phyloP scores from a whole-genome alignment of 169 alveolate species.

The Eimeria falciformis region DNA sequence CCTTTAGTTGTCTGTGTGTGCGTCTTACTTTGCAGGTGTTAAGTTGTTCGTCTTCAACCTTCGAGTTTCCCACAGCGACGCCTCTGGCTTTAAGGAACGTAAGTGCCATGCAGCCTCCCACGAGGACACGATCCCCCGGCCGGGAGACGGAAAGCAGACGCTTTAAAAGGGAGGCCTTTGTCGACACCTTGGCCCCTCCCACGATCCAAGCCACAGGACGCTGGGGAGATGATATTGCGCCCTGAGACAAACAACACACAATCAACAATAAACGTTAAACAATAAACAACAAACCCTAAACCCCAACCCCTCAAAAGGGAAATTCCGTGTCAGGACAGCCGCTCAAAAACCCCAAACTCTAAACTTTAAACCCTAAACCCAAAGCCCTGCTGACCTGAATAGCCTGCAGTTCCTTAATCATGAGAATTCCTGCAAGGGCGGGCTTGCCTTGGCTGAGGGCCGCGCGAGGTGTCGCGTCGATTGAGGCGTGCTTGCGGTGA shows the following conservation, averaged over 20 bases:
- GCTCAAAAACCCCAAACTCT: not conserved
- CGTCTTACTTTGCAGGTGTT: constrained; percentile 20
- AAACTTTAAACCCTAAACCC: not conserved
- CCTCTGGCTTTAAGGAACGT: constrained; percentile 94
- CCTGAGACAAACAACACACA: constrained; percentile 81
- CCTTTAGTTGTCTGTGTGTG: not conserved
- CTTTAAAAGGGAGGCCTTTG: constrained; percentile 93
- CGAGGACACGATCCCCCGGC: constrained; percentile 94
- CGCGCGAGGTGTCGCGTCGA: constrained; percentile 92
- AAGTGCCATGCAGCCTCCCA: constrained; percentile 99
- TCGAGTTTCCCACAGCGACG: constrained; percentile 92
- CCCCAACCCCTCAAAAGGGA: not conserved
- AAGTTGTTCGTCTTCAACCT: constrained; percentile 92
- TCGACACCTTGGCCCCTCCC: constrained; percentile 98
- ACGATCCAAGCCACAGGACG: constrained; percentile 96
- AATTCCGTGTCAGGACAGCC: not conserved
- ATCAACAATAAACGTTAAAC: too few species aligned
- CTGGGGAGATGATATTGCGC: constrained; percentile 94
- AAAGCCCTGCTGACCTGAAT: constrained; percentile 37
- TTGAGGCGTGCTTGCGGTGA: constrained; percentile 98
- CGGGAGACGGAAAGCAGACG: constrained; percentile 86
- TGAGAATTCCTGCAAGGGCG: constrained; percentile 96
- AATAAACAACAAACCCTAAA: constrained; percentile 4
- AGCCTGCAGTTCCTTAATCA: constrained; percentile 94
- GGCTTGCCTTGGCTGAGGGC: constrained; percentile 56